These are phyloP conservation scores for Calonectria hawksworthii DNA, from an alignment of 2,329 filamentous ascomycete species.

Conservation along the genomic window DNA sequence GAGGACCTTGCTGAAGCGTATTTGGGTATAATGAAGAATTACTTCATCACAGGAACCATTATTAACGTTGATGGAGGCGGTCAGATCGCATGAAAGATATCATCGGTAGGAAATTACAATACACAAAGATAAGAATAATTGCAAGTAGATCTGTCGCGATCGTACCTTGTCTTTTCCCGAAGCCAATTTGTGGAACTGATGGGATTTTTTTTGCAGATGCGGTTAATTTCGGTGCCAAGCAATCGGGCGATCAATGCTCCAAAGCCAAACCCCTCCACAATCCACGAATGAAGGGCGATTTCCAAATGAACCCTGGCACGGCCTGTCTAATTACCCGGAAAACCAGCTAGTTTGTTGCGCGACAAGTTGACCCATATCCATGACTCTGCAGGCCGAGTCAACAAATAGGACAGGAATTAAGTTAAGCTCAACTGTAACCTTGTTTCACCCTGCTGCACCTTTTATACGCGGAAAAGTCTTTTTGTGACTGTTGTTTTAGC, in stretches of 20 bases:
- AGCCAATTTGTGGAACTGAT: no score
- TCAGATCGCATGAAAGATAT: neutral
- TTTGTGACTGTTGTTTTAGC: neutral
- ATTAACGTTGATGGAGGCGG: neutral
- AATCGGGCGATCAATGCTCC: neutral
- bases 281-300: neutral
- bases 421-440: neutral
- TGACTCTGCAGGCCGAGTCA: neutral
- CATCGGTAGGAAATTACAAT: no score
- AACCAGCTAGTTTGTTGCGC: neutral
- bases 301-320: neutral
- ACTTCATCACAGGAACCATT: neutral
- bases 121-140: no score
- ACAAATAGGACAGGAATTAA: neutral
- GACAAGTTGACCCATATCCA: neutral
- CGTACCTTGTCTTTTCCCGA: no score
- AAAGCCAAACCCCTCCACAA: neutral
- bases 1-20: neutral
- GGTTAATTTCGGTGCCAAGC: neutral
- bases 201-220: neutral
- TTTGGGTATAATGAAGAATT: neutral
- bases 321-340: neutral
- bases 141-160: no score
- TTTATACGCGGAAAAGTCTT: no score
- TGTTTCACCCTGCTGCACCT: neutral